A percentile compares a stretch with the other conserved stretches of the same genome.
phyloP scores from a whole-genome alignment of 805 yeast species.

The Candida michaelii region DNA sequence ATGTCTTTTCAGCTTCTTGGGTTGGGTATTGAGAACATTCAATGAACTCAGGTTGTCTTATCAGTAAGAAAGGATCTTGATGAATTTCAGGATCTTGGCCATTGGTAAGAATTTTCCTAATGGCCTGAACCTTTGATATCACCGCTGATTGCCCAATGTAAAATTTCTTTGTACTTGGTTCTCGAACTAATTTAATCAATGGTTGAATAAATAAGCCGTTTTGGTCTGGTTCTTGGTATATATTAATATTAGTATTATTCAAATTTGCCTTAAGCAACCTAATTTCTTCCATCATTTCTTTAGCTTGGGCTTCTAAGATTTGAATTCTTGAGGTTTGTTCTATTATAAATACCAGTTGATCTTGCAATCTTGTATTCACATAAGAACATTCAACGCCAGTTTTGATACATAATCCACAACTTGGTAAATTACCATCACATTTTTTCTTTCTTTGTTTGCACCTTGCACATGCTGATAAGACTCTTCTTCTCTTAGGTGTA shows the following conservation, averaged over 20 bases:
- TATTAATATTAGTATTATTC: conserved; percentile 2
- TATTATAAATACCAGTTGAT: conserved; percentile 4
- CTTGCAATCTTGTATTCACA: conserved; percentile 5
- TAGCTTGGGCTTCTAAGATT: conserved; percentile 5
- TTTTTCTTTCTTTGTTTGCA: conserved; percentile 13
- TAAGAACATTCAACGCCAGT: conserved; percentile 4
- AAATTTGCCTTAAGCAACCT: conserved; percentile 2
- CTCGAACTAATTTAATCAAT: conserved; percentile 7
- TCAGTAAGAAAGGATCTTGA: conserved; percentile 3
- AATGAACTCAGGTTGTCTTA: background rate
- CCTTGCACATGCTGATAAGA: conserved; percentile 10
- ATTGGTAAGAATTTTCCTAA: conserved; percentile 15
- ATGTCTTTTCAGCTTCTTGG: conserved; percentile 9
- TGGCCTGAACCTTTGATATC: conserved; percentile 23
- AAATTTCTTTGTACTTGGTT: conserved; percentile 15
- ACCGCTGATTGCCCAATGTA: conserved; percentile 23
- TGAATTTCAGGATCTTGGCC: conserved; percentile 8
- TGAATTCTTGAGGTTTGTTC: conserved; percentile 5
- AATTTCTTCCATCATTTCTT: conserved; percentile 5
- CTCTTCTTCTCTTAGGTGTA: conserved; percentile 9
- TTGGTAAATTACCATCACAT: conserved; percentile 13
- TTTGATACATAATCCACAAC: conserved; percentile 6
- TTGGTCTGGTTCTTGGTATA: conserved; percentile 1
- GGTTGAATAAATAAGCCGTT: conserved; percentile 9
- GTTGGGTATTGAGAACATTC: background rate